phyloP scores from a whole-genome alignment of 495 filamentous ascomycete species.

The Annulohypoxylon moriforme region DNA sequence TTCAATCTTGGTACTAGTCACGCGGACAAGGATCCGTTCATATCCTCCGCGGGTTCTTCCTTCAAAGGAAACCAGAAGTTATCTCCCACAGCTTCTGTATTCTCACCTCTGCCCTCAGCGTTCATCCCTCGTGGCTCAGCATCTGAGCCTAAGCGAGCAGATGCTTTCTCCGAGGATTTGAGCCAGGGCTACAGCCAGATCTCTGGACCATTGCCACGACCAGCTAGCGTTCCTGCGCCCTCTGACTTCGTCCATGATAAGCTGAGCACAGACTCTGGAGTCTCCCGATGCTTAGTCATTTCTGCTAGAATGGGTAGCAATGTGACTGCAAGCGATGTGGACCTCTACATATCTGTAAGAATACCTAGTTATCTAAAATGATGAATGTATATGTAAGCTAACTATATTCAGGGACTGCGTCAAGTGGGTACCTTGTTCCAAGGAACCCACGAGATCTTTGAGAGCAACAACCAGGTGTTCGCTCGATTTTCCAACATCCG shows the following conservation, averaged over 20 bases:
- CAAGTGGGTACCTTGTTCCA: conserved; percentile 42
- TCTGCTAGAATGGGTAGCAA: conserved; percentile 37
- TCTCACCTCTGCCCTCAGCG: conserved; percentile 53
- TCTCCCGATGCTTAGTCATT: conserved; percentile 56
- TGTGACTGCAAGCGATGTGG: conserved; percentile 47
- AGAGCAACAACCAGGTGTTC: conserved; percentile 56
- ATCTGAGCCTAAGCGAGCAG: conserved; percentile 33
- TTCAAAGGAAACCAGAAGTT: conserved; percentile 55
- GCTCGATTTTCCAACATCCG: conserved; percentile 68
- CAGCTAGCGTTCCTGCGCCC: neutral
- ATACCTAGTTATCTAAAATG: neutral
- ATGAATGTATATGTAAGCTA: neutral
- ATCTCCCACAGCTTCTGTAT: conserved; percentile 62
- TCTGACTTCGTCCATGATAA: conserved; percentile 29
- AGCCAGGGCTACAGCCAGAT: conserved; percentile 11
- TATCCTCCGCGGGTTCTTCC: conserved; percentile 42
- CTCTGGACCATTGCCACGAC: conserved; percentile 14
- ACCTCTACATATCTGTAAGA: conserved; percentile 54
- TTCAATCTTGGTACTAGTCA: conserved; percentile 33
- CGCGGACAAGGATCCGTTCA: conserved; percentile 58
- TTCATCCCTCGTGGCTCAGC: conserved; percentile 47
- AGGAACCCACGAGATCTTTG: conserved; percentile 47
- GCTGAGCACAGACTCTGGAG: conserved; percentile 52
- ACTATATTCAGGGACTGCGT: conserved; percentile 49
- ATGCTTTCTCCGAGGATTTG: conserved; percentile 20